Percentiles rank a stretch among this genome's conserved stretches.
These are phyloP conservation scores for Cercospora sp. DNA, from an alignment of 2,329 filamentous ascomycete species.

Conservation along the genomic window DNA sequence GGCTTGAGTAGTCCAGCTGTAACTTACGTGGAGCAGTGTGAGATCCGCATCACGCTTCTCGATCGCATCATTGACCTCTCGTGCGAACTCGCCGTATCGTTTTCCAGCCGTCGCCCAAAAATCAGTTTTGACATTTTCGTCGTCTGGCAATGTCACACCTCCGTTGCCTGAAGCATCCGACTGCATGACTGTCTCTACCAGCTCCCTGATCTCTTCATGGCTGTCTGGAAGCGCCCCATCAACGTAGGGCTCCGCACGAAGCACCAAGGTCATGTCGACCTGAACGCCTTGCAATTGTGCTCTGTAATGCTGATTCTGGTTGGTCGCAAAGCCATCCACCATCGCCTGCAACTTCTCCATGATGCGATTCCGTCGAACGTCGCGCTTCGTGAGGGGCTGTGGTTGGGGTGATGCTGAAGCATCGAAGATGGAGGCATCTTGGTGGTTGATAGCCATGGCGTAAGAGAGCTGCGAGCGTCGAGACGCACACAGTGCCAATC, in stretches of 20 bases:
- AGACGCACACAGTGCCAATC: neutral
- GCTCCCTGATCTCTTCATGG: conserved; percentile 65
- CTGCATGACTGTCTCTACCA: conserved; percentile 50
- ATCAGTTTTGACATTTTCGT: conserved; percentile 65
- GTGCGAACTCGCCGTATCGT: conserved; percentile 80
- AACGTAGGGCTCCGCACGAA: conserved; percentile 79
- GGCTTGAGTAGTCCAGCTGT: neutral
- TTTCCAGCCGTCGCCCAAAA: conserved; percentile 68
- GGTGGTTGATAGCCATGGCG: conserved; percentile 29
- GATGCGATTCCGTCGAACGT: conserved; percentile 83
- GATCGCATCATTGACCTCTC: conserved; percentile 82
- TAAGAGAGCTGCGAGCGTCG: neutral
- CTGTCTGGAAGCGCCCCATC: conserved; percentile 66
- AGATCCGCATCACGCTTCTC: conserved; percentile 85
- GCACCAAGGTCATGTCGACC: conserved; percentile 81
- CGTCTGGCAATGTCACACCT: conserved; percentile 44
- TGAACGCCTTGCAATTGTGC: conserved; percentile 91
- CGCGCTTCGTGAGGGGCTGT: conserved; percentile 71
- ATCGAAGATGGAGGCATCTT: conserved; percentile 29
- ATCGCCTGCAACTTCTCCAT: conserved; percentile 76
- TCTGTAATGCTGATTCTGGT: conserved; percentile 80
- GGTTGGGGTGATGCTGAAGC: conserved; percentile 46
- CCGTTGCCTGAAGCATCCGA: conserved; percentile 28
- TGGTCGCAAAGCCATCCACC: conserved; percentile 73
- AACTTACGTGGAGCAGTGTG: conserved; percentile 73